Evolutionary conservation across 1,139 yeast species (phyloP), one percentile per base, ranked within the genome.

Genomic region (Kluyveromyces sp.): DNA sequence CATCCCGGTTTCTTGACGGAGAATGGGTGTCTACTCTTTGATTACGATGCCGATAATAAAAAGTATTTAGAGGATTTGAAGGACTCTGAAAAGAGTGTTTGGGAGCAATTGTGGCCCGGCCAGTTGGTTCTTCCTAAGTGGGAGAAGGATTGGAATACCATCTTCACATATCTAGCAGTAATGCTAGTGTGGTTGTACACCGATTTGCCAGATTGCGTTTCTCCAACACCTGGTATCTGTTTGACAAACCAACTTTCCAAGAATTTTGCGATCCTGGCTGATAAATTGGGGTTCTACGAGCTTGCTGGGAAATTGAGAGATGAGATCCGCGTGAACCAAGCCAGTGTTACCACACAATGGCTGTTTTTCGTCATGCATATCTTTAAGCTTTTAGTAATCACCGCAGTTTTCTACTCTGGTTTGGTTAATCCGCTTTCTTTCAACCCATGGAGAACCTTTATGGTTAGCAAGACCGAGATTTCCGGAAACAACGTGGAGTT

Each of bases 181-280:
- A 70, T 89, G 58, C 46, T 75, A 10, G 68, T 68, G 25, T 92
- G 98, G 97, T 75, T 92, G 52, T 92, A 90, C 65, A 81, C 95
- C 3, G 97, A 92, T 67, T 73, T 92, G 62, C 98, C 98, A 1
- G 96, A 88, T 61, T 77, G 73, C 57, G 72, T 88, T 48, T 78
- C 90, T 38, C 97, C 97, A 43, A 90, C 97, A 3, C 97, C 97
- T 0, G 97, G 97, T 30, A 74, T 81, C 49, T 83, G 92, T 54
- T 71, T 88, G 49, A 83, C 95, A n/a, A 81, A 81, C 59, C 79
- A 81, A 55, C 53, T 79, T 29, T 69, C 80, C 37, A 66, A 68
- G 53, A 32, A 64, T 7, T 53, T 72, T 26, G 67, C 73, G 29
- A 53, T 53, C 37, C 44, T 73, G 4, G 72, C 77, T 7, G 53